Conservation (phyloP, 2,329 filamentous ascomycete species). For the Diaporthe destruens region DNA sequence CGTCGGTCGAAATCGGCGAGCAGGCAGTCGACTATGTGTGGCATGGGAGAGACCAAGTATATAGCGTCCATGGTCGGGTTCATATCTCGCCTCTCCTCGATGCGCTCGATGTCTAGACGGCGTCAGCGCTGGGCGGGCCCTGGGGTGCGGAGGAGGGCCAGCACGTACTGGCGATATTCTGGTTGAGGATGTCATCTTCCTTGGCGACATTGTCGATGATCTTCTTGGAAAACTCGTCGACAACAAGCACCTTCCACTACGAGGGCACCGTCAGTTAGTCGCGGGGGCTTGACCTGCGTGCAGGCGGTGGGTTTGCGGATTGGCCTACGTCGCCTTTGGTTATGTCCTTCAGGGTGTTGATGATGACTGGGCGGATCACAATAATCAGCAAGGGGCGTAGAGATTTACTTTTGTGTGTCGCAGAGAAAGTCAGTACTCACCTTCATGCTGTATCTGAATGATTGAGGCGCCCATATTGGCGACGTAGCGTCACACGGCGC, state of each 20-base stretch:
- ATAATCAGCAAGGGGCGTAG: constrained; percentile 25
- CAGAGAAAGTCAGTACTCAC: constrained; percentile 58
- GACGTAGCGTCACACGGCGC: constrained; percentile 44
- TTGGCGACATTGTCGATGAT: constrained; percentile 92
- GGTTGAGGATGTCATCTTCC: constrained; percentile 96
- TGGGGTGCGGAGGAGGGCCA: constrained; percentile 30
- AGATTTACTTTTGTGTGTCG: not conserved
- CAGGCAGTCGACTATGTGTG: constrained; percentile 92
- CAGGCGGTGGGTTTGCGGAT: constrained; percentile 14
- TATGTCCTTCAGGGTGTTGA: constrained; percentile 80
- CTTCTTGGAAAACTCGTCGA: constrained; percentile 86
- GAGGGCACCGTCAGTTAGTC: constrained; percentile 15
- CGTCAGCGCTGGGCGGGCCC: constrained; percentile 40
- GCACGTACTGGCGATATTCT: constrained; percentile 90
- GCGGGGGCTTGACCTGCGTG: not conserved
- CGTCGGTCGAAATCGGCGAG: constrained; percentile 90
- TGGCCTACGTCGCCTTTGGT: constrained; percentile 82
- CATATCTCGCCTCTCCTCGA: constrained; percentile 85
- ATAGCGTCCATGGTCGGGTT: constrained; percentile 95
- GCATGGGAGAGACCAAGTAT: constrained; percentile 87
- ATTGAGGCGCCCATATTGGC: constrained; percentile 85
- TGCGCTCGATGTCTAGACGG: constrained; percentile 86
- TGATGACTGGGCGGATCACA: constrained; percentile 67
- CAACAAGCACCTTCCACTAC: constrained; percentile 96
- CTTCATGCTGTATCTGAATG: constrained; percentile 85